A percentile compares a stretch with the other conserved stretches of the same genome.
Evolutionary conservation across 2,329 filamentous ascomycete species (phyloP).

Genomic region (Ceratocystis eucalypticola): DNA sequence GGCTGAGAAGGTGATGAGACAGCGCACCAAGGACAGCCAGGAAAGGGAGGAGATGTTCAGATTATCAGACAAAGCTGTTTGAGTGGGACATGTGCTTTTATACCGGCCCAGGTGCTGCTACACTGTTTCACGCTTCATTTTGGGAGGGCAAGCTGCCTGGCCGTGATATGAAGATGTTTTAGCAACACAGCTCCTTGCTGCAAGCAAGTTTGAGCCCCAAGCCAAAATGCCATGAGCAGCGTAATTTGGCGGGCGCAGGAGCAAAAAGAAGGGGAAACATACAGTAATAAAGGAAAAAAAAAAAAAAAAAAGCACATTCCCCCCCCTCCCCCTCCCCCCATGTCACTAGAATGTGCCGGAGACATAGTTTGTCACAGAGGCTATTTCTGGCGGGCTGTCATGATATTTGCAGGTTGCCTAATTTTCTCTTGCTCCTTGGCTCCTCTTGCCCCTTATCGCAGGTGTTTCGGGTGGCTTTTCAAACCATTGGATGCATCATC

Average conservation of each 20-base stretch:
- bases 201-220: neutral
- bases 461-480: slow-evolving; percentile 4
- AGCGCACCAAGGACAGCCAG: neutral
- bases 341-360: neutral
- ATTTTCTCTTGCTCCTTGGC: neutral
- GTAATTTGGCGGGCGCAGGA: neutral
- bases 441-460: neutral
- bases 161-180: neutral
- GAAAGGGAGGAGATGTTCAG: neutral
- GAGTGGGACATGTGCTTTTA: neutral
- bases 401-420: neutral
- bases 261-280: neutral
- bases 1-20: neutral
- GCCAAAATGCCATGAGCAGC: neutral
- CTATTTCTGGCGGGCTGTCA: slow-evolving; percentile 1
- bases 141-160: neutral
- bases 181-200: neutral
- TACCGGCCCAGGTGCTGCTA: neutral
- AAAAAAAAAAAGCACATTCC: no score
- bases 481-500: neutral
- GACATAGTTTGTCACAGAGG: neutral
- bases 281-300: neutral
- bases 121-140: neutral
- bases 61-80: neutral
- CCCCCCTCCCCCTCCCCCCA: neutral